A percentile compares a stretch with the other conserved stretches of the same genome.
These are phyloP conservation scores for Neonectria neomacrospora DNA, from an alignment of 2,329 filamentous ascomycete species.

Conservation along the genomic window DNA sequence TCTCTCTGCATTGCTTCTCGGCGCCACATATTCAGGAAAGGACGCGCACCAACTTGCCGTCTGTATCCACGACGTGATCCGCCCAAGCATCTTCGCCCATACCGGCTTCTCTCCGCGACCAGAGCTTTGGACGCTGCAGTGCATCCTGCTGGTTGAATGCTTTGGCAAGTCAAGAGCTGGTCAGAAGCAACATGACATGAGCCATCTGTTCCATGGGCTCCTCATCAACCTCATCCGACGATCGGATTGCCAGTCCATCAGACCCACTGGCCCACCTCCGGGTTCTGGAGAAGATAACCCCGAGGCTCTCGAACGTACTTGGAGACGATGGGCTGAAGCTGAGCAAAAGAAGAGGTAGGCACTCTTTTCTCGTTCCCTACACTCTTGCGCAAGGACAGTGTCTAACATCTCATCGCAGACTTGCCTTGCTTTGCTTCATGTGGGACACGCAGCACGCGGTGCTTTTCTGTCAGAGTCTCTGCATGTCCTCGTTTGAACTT, in stretches of 20 bases:
- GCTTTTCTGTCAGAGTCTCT: constrained; percentile 72
- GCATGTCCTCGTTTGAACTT: constrained; percentile 73
- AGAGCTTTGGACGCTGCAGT: constrained; percentile 69
- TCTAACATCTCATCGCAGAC: constrained; percentile 43
- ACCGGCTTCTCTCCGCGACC: constrained; percentile 67
- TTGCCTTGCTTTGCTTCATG: constrained; percentile 71
- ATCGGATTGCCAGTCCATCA: constrained; percentile 50
- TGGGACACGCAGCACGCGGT: constrained; percentile 75
- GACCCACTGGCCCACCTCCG: constrained; percentile 39
- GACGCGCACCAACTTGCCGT: constrained; percentile 69
- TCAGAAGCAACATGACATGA: constrained; percentile 72
- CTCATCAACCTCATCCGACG: constrained; percentile 53
- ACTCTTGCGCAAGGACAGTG: not conserved
- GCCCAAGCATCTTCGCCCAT: constrained; percentile 69
- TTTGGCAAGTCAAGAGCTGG: constrained; percentile 72
- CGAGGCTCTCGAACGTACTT: constrained; percentile 57
- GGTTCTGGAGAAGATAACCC: constrained; percentile 44
- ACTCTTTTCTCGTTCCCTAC: not conserved
- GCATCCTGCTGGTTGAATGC: constrained; percentile 71
- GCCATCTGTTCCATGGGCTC: constrained; percentile 62
- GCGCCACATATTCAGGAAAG: constrained; percentile 69
- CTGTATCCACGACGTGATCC: constrained; percentile 69
- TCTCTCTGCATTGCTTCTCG: constrained; percentile 66
- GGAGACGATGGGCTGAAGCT: constrained; percentile 63
- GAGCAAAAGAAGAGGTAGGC: constrained; percentile 67